Percentiles rank a stretch among this genome's conserved stretches.
phyloP scores from a whole-genome alignment of 2,329 filamentous ascomycete species.

The Colletotrichum eremochloae region DNA sequence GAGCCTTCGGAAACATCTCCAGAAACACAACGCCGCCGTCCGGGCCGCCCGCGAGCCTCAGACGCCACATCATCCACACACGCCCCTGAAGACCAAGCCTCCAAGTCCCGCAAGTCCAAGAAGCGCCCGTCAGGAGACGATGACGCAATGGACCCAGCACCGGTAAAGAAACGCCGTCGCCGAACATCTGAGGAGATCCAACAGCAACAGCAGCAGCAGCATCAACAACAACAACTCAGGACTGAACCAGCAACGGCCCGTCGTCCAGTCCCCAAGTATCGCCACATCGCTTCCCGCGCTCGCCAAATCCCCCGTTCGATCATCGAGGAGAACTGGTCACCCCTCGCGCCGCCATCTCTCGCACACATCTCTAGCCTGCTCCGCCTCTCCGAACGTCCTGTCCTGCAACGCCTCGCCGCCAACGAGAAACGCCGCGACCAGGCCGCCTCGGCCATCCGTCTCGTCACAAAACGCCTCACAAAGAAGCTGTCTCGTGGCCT shows the following conservation, averaged over 20 bases:
- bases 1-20: slow-evolving; percentile 14
- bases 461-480: slow-evolving; percentile 67
- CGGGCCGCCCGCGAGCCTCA: slow-evolving; percentile 40
- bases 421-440: slow-evolving; percentile 63
- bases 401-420: slow-evolving; percentile 68
- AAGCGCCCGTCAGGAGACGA: slow-evolving; percentile 23
- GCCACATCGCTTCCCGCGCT: slow-evolving; percentile 64
- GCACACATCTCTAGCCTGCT: slow-evolving; percentile 69
- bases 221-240: slow-evolving; percentile 15
- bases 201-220: slow-evolving; percentile 31
- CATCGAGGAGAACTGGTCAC: slow-evolving; percentile 78
- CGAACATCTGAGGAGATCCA: slow-evolving; percentile 22
- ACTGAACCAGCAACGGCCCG: slow-evolving; percentile 29
- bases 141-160: slow-evolving; percentile 1
- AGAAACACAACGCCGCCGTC: slow-evolving; percentile 37
- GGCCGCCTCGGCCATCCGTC: slow-evolving; percentile 68
- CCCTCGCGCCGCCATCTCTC: slow-evolving; percentile 67
- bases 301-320: slow-evolving; percentile 70
- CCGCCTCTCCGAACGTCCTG: slow-evolving; percentile 70
- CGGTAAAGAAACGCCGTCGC: slow-evolving; percentile 31
- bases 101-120: slow-evolving; percentile 26
- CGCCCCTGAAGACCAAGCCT: slow-evolving; percentile 42
- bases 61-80: slow-evolving; percentile 24
- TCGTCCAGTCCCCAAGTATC: slow-evolving; percentile 57
- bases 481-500: slow-evolving; percentile 71